Conservation (phyloP, 176 grass and related monocot genomes). For the Secale cereale region DNA sequence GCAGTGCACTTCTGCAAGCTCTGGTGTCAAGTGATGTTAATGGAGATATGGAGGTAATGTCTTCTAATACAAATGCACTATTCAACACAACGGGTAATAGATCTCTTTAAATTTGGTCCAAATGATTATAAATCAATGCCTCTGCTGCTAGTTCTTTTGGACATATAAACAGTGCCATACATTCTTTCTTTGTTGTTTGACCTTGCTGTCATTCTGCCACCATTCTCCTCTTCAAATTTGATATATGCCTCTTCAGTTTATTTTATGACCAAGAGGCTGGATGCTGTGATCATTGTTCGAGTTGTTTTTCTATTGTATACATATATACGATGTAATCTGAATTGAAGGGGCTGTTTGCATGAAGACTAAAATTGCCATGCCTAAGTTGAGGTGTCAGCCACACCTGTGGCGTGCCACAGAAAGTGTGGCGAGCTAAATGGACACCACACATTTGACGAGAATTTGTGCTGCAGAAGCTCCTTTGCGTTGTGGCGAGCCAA, state of each 20-base stretch:
- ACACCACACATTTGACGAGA: no score
- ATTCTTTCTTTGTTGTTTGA: background rate
- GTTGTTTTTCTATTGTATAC: conserved; percentile 25
- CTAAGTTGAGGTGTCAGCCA: no score
- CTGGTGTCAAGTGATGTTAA: conserved; percentile 72
- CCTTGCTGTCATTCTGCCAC: background rate
- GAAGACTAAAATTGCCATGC: no score
- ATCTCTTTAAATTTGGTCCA: conserved; percentile 12
- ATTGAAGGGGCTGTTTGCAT: no score
- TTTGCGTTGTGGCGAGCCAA: no score
- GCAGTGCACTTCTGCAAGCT: conserved; percentile 86
- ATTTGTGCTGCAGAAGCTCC: no score
- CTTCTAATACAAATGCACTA: conserved; percentile 12
- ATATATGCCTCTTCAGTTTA: background rate
- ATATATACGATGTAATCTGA: background rate
- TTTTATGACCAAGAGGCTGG: background rate
- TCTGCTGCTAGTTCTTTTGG: conserved; percentile 8
- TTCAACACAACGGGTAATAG: background rate
- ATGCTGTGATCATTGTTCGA: background rate
- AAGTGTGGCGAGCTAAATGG: no score
- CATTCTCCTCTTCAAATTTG: conserved; percentile 9
- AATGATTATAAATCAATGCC: background rate
- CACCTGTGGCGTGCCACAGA: no score
- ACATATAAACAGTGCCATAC: conserved; percentile 1
- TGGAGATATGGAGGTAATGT: conserved; percentile 82